phyloP scores from a whole-genome alignment of 768 basidiomycete species.

The Hemileccinum rubropunctum region DNA sequence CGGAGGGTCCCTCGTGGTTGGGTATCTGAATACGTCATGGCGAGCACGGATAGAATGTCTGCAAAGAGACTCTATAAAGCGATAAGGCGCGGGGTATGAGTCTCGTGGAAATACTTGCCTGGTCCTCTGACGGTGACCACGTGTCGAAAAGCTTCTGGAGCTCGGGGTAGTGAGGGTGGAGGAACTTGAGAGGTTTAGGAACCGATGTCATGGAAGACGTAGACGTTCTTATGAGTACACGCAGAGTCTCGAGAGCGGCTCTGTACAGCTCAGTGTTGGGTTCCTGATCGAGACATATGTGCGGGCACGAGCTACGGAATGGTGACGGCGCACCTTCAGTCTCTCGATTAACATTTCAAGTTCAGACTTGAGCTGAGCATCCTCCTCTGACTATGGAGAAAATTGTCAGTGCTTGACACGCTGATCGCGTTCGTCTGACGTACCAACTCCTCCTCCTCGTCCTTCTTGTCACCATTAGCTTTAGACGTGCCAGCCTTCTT shows the following conservation, averaged over 20 bases:
- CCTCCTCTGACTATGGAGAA: constrained; percentile 81
- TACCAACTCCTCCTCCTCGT: constrained; percentile 74
- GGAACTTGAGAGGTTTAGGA: constrained; percentile 97
- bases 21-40: constrained; percentile 99
- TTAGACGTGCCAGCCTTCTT: constrained; percentile 59
- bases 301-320: constrained; percentile 1
- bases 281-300: constrained; percentile 58
- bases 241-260: constrained; percentile 89
- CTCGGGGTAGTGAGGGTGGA: constrained; percentile 89
- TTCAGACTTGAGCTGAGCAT: constrained; percentile 88
- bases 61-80: constrained; percentile 79
- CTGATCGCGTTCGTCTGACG: constrained; percentile 32
- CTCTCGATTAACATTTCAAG: constrained; percentile 97
- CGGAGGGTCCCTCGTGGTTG: constrained; percentile 93
- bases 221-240: constrained; percentile 91
- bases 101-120: constrained; percentile 30
- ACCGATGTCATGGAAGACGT: constrained; percentile 99
- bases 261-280: constrained; percentile 78
- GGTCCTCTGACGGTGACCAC: constrained; percentile 76
- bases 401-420: constrained; percentile 7
- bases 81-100: neutral
- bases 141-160: constrained; percentile 81
- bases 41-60: constrained; percentile 95
- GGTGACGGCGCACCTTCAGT: constrained; percentile 61
- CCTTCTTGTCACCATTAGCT: constrained; percentile 49